Evolutionary conservation across 208 protist genomes (phyloP).

Genomic region (Crithidia thermophila): DNA sequence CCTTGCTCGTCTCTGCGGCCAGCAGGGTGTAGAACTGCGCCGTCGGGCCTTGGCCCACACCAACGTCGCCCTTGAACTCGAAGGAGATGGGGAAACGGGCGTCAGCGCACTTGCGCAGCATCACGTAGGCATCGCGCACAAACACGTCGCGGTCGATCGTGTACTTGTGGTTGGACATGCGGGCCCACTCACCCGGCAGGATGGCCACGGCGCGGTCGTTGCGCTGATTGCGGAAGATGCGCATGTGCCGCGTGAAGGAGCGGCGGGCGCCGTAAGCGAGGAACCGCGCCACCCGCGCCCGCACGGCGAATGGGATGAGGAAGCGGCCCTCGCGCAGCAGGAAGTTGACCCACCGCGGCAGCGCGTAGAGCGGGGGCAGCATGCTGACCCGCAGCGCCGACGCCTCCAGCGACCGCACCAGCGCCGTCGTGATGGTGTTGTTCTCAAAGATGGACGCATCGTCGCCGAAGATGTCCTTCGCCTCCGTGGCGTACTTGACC

Average conservation of each 20-base stretch:
- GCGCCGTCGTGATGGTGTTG: conserved; percentile 50
- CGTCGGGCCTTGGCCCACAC: conserved; percentile 88
- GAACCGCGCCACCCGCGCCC: conserved; percentile 72
- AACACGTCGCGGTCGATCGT: conserved; percentile 64
- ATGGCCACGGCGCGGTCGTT: conserved; percentile 41
- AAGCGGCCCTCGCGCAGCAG: conserved; percentile 73
- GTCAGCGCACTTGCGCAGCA: conserved; percentile 73
- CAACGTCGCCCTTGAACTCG: conserved; percentile 90
- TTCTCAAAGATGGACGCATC: conserved; percentile 47
- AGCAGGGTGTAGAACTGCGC: conserved; percentile 91
- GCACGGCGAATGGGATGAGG: conserved; percentile 58
- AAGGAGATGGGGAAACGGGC: conserved; percentile 79
- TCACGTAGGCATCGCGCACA: conserved; percentile 60
- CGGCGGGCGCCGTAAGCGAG: conserved; percentile 81
- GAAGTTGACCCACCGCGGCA: conserved; percentile 86
- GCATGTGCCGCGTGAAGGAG: conserved; percentile 66
- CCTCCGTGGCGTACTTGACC: conserved; percentile 21
- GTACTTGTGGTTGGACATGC: conserved; percentile 85
- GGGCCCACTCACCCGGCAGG: conserved; percentile 68
- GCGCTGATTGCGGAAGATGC: conserved; percentile 50
- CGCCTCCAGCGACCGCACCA: conserved; percentile 72
- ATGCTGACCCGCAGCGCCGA: conserved; percentile 81
- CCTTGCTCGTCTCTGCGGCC: conserved; percentile 55
- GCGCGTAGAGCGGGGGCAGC: conserved; percentile 68
- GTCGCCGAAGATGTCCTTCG: conserved; percentile 23